Conservation (phyloP, 2,329 filamentous ascomycete genomes). For the Fusarium devonianum region DNA sequence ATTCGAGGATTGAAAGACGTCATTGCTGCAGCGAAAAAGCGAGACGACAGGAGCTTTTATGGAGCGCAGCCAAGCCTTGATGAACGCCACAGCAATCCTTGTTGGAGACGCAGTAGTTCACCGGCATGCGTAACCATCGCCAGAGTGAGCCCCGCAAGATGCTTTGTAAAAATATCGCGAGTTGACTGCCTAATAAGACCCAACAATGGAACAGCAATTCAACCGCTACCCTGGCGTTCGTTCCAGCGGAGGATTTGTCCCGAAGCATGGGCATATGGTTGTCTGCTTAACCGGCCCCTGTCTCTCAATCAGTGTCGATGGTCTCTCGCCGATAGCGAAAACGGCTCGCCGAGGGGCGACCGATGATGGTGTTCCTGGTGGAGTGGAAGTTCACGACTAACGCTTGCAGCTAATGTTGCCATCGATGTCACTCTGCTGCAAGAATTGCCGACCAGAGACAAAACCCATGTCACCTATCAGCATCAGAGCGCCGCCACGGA, state of each 20-base stretch:
- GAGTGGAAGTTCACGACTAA: conserved; percentile 24
- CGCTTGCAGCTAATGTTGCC: conserved; percentile 19
- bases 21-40: conserved; percentile 24
- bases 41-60: conserved; percentile 13
- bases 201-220: conserved; percentile 14
- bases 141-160: conserved; percentile 3
- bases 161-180: conserved; percentile 27
- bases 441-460: conserved; percentile 23
- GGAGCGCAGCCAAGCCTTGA: conserved; percentile 23
- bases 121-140: conserved; percentile 30
- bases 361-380: conserved; percentile 34
- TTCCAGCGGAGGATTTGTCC: conserved; percentile 3
- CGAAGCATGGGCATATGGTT: not conserved
- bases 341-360: conserved; percentile 26
- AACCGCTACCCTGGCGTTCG: conserved; percentile 4
- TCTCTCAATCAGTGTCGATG: not conserved
- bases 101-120: conserved; percentile 21
- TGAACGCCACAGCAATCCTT: conserved; percentile 21
- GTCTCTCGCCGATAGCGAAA: not conserved
- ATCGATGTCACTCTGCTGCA: conserved; percentile 33
- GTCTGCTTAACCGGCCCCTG: not conserved
- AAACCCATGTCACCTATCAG: conserved; percentile 17
- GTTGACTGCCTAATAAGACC: conserved; percentile 19
- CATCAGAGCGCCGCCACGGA: conserved; percentile 14
- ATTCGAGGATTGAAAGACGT: conserved; percentile 32